Evolutionary conservation across 1,284 basidiomycete genomes (phyloP), one percentile per base, ranked within the genome.

Genomic region (Prillingera fragicola): DNA sequence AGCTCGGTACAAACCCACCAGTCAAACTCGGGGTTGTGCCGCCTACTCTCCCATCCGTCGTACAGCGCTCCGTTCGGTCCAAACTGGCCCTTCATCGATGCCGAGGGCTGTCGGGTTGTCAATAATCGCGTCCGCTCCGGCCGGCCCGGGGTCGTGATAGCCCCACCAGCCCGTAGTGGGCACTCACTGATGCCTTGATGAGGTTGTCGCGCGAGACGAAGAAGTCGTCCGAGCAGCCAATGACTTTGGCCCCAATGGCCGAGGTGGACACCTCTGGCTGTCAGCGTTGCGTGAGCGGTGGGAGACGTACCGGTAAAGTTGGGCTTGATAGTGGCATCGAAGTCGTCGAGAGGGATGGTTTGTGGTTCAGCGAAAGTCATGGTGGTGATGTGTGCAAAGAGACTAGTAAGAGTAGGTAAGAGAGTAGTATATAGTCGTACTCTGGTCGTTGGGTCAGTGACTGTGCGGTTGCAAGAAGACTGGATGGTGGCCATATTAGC

Each of bases 41-140:
- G 75, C 28, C 90, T 75, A 15, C 79, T 81, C 70, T 98, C 94
- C 94, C 94, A 98, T 40, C 92, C 94, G 59, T 86, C 89, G 69
- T 81, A 98, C 27, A 97, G 72, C 0, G 94, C 94, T 21, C 94
- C 94, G 38, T 92, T 94, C 2, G 91, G 88, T 1, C 94, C 94
- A 60, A 94, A 98, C 56, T 90, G 87, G 12, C 95, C 94, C 71
- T 91, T 87, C 70, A 91, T 71, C 59, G 82, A 87, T 5, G 78
- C 78, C 29, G 89, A 79, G 13, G 88, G 82, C 59, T 65, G 47
- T 21, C 2, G 5, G 21, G n/a, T n/a, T n/a, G n/a, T n/a, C n/a
- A n/a, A n/a, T n/a, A n/a, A n/a, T n/a, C n/a, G n/a, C n/a, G n/a
- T n/a, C n/a, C n/a, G n/a, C n/a, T n/a, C n/a, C n/a, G n/a, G n/a